Percentiles rank a stretch among this genome's conserved stretches.
These are phyloP conservation scores for Panicum virgatum DNA, from an alignment of 202 grass and related monocot species.

Conservation along the genomic window DNA sequence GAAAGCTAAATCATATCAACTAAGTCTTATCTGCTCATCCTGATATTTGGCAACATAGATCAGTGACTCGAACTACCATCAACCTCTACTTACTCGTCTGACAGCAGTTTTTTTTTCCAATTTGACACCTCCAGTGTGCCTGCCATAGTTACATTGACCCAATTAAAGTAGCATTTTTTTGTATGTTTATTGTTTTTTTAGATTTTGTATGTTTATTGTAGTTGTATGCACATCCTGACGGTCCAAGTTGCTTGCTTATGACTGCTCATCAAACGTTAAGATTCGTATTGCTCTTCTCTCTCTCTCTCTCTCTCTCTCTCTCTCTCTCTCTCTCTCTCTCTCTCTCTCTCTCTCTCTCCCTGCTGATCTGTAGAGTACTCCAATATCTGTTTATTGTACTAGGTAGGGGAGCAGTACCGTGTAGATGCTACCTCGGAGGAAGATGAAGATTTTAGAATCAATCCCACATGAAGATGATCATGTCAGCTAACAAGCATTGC, in stretches of 20 bases:
- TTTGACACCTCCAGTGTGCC: no score
- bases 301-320: no score
- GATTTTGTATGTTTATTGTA: not conserved
- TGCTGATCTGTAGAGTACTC: constrained; percentile 5
- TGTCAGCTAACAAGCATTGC: no score
- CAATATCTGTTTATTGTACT: constrained; percentile 21
- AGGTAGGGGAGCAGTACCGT: constrained; percentile 68
- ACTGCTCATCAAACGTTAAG: not conserved
- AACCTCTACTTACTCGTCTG: not conserved
- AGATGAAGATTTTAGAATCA: not conserved
- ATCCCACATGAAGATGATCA: no score
- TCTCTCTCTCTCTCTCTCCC: not conserved
- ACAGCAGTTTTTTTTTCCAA: no score
- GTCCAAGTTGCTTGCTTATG: not conserved
- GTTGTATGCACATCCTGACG: not conserved
- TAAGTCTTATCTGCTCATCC: no score
- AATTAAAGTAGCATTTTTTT: no score
- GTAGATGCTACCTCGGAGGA: constrained; percentile 68
- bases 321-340: not conserved
- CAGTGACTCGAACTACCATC: no score
- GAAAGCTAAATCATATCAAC: no score
- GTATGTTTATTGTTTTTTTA: not conserved
- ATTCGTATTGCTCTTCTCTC: not conserved
- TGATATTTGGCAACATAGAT: no score
- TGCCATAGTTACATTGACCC: not conserved